These are phyloP conservation scores for Eustoma russellianum DNA, from an alignment of 257 asterid genomes.

Conservation along the genomic window DNA sequence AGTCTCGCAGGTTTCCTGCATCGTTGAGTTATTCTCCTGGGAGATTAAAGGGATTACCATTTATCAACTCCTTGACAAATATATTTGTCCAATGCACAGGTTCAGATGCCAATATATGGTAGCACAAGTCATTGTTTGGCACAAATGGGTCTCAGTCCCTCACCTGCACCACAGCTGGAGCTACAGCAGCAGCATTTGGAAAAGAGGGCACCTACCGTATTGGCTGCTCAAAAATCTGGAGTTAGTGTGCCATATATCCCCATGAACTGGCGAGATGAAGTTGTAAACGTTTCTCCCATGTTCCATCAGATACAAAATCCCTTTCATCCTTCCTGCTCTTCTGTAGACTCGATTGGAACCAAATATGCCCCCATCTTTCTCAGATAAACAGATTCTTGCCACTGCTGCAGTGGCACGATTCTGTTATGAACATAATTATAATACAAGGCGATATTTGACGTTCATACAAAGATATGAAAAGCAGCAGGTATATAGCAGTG, in stretches of 20 bases:
- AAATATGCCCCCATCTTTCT: slow-evolving; percentile 26
- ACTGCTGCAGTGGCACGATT: slow-evolving; percentile 36
- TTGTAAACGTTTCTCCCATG: slow-evolving; percentile 22
- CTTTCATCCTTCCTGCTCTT: slow-evolving; percentile 36
- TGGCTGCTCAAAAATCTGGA: slow-evolving; percentile 27
- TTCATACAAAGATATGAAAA: slow-evolving; percentile 4
- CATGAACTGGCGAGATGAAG: slow-evolving; percentile 25
- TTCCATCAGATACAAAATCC: slow-evolving; percentile 34
- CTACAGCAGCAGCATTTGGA: slow-evolving; percentile 19
- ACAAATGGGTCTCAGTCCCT: slow-evolving; percentile 12
- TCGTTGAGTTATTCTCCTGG: no score
- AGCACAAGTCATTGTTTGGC: slow-evolving; percentile 8
- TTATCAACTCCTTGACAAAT: slow-evolving; percentile 1
- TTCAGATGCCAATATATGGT: slow-evolving; percentile 32
- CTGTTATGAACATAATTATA: slow-evolving; percentile 34
- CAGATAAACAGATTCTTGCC: not conserved
- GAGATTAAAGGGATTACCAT: no score
- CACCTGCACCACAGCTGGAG: slow-evolving; percentile 20
- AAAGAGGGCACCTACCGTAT: slow-evolving; percentile 26
- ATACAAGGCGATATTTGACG: slow-evolving; percentile 2
- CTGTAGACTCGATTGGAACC: slow-evolving; percentile 22
- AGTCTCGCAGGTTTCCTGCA: not conserved
- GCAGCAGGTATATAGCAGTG: no score
- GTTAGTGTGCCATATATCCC: slow-evolving; percentile 11
- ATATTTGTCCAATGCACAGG: slow-evolving; percentile 18